Evolutionary conservation across 768 basidiomycete genomes (phyloP).

Genomic region (Steccherinum ochraceum): DNA sequence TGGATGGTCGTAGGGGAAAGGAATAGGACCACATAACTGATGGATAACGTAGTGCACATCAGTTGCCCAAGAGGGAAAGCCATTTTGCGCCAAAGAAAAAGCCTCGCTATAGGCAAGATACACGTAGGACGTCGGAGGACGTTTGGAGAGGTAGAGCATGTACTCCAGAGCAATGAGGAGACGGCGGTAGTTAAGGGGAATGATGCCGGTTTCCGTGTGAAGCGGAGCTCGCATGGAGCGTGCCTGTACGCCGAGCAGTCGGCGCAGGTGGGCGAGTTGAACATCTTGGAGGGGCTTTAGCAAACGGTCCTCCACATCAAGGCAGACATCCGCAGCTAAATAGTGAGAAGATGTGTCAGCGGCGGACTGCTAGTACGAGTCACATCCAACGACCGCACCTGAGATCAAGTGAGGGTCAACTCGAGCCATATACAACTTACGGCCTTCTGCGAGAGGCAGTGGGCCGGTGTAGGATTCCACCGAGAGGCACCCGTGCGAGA

Average conservation of each 20-base stretch:
- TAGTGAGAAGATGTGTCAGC: too few species aligned
- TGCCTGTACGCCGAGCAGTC: slow-evolving; percentile 16
- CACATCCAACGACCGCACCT: neutral
- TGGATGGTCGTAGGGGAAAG: too few species aligned
- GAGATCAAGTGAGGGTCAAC: slow-evolving; percentile 6
- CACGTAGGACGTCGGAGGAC: too few species aligned
- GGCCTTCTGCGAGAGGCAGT: neutral
- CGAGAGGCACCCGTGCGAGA: neutral
- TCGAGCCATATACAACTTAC: slow-evolving; percentile 3
- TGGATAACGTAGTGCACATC: too few species aligned
- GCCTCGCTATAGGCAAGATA: too few species aligned
- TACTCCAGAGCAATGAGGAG: slow-evolving; percentile 15
- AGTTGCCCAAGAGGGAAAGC: too few species aligned
- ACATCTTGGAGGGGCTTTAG: slow-evolving; percentile 14
- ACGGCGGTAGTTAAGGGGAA: slow-evolving; percentile 17
- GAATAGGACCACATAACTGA: too few species aligned
- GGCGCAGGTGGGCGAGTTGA: slow-evolving; percentile 18
- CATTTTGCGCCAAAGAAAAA: too few species aligned
- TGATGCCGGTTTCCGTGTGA: slow-evolving; percentile 21
- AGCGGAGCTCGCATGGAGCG: slow-evolving; percentile 13
- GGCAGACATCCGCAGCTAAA: too few species aligned
- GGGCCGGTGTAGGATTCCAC: slow-evolving; percentile 5
- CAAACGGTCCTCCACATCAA: too few species aligned
- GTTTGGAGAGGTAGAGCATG: too few species aligned
- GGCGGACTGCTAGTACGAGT: neutral